These are phyloP conservation scores for Emergomyces africanus DNA, from an alignment of 2,329 filamentous ascomycete genomes.

Conservation along the genomic window DNA sequence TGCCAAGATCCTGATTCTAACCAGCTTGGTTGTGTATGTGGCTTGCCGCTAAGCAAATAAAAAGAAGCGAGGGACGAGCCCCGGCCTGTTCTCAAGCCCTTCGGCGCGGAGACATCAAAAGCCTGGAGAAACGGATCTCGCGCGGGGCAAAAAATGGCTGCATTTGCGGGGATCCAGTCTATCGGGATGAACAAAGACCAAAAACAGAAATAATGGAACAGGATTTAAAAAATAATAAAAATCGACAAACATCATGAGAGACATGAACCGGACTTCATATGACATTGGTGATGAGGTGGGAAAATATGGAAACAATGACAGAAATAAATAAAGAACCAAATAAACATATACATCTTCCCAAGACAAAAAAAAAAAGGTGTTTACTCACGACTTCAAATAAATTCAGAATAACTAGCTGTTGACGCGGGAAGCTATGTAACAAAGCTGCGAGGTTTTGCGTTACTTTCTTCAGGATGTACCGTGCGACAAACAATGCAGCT, in stretches of 20 bases:
- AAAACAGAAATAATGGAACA: neutral
- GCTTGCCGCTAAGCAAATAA: neutral
- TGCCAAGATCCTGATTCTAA: neutral
- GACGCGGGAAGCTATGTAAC: neutral
- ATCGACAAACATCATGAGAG: neutral
- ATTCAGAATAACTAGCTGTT: neutral
- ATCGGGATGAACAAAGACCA: neutral
- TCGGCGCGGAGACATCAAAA: neutral
- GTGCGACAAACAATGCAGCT: neutral
- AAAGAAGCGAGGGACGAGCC: neutral
- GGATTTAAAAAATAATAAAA: neutral
- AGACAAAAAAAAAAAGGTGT: neutral
- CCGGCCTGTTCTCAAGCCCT: neutral
- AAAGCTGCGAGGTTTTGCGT: neutral
- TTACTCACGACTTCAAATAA: neutral
- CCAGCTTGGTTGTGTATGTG: neutral
- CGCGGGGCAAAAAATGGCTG: neutral
- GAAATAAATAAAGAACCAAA: neutral
- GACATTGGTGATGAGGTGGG: neutral
- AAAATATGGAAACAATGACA: neutral
- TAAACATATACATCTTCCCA: neutral
- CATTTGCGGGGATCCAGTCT: neutral
- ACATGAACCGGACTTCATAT: neutral
- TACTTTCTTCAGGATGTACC: neutral
- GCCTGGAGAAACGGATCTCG: neutral